Conservation (phyloP, 345 rosid genomes). For the Hypericum androsaemum region DNA sequence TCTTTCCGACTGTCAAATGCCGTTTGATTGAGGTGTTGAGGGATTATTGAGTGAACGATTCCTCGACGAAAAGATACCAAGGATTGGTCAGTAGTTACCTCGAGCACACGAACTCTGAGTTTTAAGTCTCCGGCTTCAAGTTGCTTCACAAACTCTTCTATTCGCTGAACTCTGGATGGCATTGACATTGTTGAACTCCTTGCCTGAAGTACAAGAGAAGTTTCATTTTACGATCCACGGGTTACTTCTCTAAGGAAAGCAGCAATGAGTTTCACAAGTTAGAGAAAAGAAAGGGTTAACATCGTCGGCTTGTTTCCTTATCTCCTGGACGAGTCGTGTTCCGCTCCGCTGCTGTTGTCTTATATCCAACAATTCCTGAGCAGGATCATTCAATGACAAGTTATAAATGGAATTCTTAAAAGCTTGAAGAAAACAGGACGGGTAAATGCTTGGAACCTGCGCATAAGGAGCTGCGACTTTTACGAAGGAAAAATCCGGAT, state of each 20-base stretch:
- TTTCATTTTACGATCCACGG: not conserved
- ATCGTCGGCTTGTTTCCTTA: conserved; percentile 86
- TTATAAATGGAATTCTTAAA: conserved; percentile 1
- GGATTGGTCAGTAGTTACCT: conserved; percentile 34
- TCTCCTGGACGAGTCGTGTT: conserved; percentile 57
- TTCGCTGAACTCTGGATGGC: conserved; percentile 74
- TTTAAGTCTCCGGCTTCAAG: conserved; percentile 87
- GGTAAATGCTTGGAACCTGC: conserved; percentile 38
- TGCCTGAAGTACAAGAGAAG: conserved; percentile 41
- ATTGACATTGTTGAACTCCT: conserved; percentile 68
- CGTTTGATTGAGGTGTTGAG: conserved; percentile 1
- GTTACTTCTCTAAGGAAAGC: not conserved
- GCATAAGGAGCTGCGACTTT: conserved; percentile 93
- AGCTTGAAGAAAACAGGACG: not conserved
- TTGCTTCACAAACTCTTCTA: conserved; percentile 80
- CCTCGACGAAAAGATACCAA: not conserved
- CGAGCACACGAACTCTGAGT: conserved; percentile 88
- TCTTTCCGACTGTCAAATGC: conserved; percentile 64
- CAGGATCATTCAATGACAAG: conserved; percentile 4
- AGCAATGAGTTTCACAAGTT: not conserved
- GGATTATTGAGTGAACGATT: not conserved
- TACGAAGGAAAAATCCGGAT: conserved; percentile 74
- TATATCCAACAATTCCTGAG: conserved; percentile 80
- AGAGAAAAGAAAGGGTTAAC: conserved; percentile 27
- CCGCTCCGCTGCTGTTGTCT: conserved; percentile 42